Percentiles rank a stretch among this genome's conserved stretches.
Conservation (phyloP, 169 alveolate genomes). For the Cryptosporidium andersoni region DNA sequence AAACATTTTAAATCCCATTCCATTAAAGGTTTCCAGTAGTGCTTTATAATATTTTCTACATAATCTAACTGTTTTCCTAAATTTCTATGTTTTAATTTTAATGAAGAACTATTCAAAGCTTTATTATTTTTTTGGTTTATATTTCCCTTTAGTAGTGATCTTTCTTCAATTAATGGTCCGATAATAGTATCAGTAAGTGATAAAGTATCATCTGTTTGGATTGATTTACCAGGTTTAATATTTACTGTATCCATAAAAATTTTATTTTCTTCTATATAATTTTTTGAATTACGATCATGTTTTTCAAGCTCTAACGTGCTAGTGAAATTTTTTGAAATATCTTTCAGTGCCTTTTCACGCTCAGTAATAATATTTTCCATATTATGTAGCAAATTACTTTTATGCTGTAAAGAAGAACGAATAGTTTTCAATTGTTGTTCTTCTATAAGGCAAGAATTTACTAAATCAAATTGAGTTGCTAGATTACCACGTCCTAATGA, state of each 20-base stretch:
- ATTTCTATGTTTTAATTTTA: background rate
- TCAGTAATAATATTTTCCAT: constrained; percentile 55
- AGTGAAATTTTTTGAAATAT: constrained; percentile 26
- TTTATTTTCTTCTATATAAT: constrained; percentile 44
- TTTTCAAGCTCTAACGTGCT: background rate
- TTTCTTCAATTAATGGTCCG: constrained; percentile 64
- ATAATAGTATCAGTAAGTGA: constrained; percentile 60
- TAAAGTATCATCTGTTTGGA: constrained; percentile 69
- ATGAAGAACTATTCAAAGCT: background rate
- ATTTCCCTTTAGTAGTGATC: constrained; percentile 1
- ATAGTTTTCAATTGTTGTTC: constrained; percentile 63
- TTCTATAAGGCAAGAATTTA: constrained; percentile 65
- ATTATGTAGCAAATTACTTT: constrained; percentile 26
- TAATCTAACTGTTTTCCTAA: constrained; percentile 18
- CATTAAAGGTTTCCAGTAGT: constrained; percentile 70
- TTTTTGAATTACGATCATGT: no score
- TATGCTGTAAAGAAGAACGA: constrained; percentile 25
- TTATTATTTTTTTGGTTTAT: constrained; percentile 3
- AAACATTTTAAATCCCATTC: constrained; percentile 67
- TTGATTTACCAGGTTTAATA: constrained; percentile 34
- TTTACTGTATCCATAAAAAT: constrained; percentile 14
- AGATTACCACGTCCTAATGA: constrained; percentile 70
- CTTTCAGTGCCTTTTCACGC: constrained; percentile 60
- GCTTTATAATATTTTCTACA: constrained; percentile 30
- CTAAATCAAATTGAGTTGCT: constrained; percentile 67